Evolutionary conservation across 495 filamentous ascomycete genomes (phyloP).

Genomic region (Penicillium goetzii): DNA sequence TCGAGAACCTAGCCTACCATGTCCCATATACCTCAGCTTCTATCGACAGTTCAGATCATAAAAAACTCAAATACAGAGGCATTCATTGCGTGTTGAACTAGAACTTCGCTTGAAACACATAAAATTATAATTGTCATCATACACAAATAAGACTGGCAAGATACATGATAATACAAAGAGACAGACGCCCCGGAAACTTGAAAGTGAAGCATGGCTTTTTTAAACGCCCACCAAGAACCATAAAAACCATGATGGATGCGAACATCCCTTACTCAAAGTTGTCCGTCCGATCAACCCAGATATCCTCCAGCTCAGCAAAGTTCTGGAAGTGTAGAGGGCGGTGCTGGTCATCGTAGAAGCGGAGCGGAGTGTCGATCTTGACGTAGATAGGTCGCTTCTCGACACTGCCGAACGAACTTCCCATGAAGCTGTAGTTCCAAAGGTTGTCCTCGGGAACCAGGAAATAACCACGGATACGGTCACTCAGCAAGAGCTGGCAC

Average conservation of each 20-base stretch:
- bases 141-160: constrained; percentile 22
- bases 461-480: constrained; percentile 93
- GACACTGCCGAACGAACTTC: constrained; percentile 77
- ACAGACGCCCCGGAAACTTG: constrained; percentile 18
- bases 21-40: neutral
- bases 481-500: constrained; percentile 87
- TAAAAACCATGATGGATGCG: neutral
- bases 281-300: constrained; percentile 84
- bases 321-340: constrained; percentile 93
- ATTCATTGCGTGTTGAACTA: constrained; percentile 24
- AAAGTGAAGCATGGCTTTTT: constrained; percentile 24
- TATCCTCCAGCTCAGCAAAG: constrained; percentile 89
- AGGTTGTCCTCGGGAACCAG: constrained; percentile 86
- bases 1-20: neutral
- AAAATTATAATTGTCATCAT: constrained; percentile 34
- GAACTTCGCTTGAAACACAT: constrained; percentile 30
- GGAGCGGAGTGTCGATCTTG: constrained; percentile 85
- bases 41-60: neutral
- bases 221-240: constrained; percentile 28
- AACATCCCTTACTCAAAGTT: constrained; percentile 69
- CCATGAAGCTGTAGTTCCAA: constrained; percentile 99
- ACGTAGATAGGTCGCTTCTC: constrained; percentile 91
- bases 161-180: constrained; percentile 23
- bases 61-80: constrained; percentile 1
- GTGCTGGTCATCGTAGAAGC: constrained; percentile 93